Evolutionary conservation across 345 rosid genomes (phyloP).

Genomic region (Erysimum cheiranthoides): DNA sequence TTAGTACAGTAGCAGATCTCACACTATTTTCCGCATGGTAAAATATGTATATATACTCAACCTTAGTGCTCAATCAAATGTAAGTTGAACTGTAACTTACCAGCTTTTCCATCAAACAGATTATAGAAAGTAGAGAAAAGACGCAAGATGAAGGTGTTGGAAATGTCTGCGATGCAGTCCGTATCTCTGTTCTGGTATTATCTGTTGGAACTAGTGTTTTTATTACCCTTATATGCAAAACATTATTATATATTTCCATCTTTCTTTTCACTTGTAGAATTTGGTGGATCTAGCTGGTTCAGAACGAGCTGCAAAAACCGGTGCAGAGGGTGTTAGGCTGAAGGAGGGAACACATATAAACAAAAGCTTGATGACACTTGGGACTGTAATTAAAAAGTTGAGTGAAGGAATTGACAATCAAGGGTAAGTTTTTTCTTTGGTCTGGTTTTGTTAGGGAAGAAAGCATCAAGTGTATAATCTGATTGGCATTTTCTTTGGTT

Average conservation of each 20-base stretch:
- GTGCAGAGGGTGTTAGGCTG: slow-evolving; percentile 95
- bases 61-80: slow-evolving; percentile 14
- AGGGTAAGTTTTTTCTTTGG: slow-evolving; percentile 56
- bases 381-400: slow-evolving; percentile 89
- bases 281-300: slow-evolving; percentile 99
- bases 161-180: slow-evolving; percentile 87
- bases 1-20: slow-evolving; percentile 87
- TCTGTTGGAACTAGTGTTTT: slow-evolving; percentile 28
- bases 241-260: slow-evolving; percentile 2
- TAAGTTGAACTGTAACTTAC: slow-evolving; percentile 1
- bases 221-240: slow-evolving; percentile 16
- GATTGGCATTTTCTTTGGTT: slow-evolving; percentile 28
- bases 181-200: slow-evolving; percentile 88
- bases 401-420: slow-evolving; percentile 96
- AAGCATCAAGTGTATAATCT: not conserved
- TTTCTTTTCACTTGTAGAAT: slow-evolving; percentile 58
- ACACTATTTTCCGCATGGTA: slow-evolving; percentile 98
- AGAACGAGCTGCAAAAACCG: slow-evolving; percentile 98
- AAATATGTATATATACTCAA: slow-evolving; percentile 31
- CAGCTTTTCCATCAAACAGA: slow-evolving; percentile 49
- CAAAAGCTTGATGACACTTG: slow-evolving; percentile 92
- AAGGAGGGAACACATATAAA: slow-evolving; percentile 97
- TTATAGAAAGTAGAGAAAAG: slow-evolving; percentile 90
- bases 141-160: slow-evolving; percentile 63
- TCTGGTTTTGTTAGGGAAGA: slow-evolving; percentile 7